Conservation (phyloP, 805 yeast genomes). For the Barnettozyma botsteinii region DNA sequence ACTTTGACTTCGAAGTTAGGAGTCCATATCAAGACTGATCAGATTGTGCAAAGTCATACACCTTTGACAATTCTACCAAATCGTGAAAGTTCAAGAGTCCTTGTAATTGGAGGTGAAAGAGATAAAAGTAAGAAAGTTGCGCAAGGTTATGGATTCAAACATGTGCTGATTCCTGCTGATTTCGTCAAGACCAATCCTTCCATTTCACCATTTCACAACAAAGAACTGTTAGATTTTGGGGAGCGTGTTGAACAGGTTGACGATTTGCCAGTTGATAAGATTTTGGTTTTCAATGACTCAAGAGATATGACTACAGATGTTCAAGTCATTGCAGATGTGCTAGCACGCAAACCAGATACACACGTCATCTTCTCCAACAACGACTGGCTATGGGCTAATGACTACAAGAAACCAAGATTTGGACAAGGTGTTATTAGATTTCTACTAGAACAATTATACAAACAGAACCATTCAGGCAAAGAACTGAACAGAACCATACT, state of each 20-base stretch:
- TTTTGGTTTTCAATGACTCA: slow-evolving; percentile 83
- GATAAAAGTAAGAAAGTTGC: slow-evolving; percentile 73
- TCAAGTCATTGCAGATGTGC: slow-evolving; percentile 68
- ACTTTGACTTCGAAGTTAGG: slow-evolving; percentile 43
- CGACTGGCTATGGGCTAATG: slow-evolving; percentile 86
- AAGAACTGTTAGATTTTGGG: slow-evolving; percentile 38
- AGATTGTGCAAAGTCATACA: slow-evolving; percentile 82
- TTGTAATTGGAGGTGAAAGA: slow-evolving; percentile 79
- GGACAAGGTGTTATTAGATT: slow-evolving; percentile 88
- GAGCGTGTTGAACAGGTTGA: slow-evolving; percentile 17
- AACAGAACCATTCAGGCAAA: slow-evolving; percentile 39
- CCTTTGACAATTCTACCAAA: slow-evolving; percentile 62
- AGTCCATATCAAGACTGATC: slow-evolving; percentile 30
- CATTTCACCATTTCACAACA: slow-evolving; percentile 64
- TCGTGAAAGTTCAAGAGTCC: slow-evolving; percentile 48
- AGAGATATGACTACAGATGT: slow-evolving; percentile 82
- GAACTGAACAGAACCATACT: slow-evolving; percentile 50
- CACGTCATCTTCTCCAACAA: slow-evolving; percentile 79
- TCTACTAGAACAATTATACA: slow-evolving; percentile 53
- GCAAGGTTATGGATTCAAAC: slow-evolving; percentile 64
- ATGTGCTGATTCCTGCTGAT: slow-evolving; percentile 71
- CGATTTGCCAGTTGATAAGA: slow-evolving; percentile 45
- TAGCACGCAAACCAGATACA: slow-evolving; percentile 57
- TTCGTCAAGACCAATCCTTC: slow-evolving; percentile 64
- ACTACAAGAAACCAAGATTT: slow-evolving; percentile 68